Percentiles rank a stretch among this genome's conserved stretches.
phyloP scores from a whole-genome alignment of 2,329 filamentous ascomycete genomes.

The Penicillium sp. region DNA sequence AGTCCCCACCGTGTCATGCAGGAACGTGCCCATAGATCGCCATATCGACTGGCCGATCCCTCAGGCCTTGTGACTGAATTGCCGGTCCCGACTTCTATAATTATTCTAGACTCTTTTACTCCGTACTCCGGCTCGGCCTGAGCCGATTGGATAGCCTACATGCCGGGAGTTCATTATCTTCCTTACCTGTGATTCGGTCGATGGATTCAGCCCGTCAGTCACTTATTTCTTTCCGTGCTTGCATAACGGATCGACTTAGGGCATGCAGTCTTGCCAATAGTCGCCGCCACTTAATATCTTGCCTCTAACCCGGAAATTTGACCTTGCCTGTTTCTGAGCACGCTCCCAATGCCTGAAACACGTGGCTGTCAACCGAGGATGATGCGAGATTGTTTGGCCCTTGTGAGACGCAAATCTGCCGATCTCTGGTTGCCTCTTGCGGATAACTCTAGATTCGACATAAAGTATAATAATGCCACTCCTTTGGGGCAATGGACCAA shows the following conservation, averaged over 20 bases:
- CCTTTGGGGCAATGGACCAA: too few species aligned
- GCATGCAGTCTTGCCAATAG: background rate
- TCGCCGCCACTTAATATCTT: background rate
- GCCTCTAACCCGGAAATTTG: background rate
- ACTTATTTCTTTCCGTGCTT: background rate
- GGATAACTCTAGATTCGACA: background rate
- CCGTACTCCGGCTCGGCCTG: background rate
- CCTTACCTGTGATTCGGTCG: background rate
- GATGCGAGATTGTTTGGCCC: background rate
- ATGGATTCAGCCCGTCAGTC: background rate
- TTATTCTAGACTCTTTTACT: background rate
- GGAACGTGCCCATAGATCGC: constrained; percentile 4
- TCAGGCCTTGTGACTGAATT: background rate
- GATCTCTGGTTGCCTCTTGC: background rate
- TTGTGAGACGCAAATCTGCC: background rate
- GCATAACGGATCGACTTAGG: background rate
- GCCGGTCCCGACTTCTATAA: background rate
- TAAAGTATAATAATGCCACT: background rate
- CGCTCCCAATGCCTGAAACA: background rate
- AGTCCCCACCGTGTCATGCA: background rate
- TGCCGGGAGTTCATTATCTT: background rate
- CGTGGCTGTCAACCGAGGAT: background rate
- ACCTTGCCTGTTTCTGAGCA: background rate
- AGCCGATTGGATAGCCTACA: background rate
- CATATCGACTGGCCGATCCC: constrained; percentile 4